Conservation (phyloP, 805 yeast species). For the Alloascoidea hylecoeti region DNA sequence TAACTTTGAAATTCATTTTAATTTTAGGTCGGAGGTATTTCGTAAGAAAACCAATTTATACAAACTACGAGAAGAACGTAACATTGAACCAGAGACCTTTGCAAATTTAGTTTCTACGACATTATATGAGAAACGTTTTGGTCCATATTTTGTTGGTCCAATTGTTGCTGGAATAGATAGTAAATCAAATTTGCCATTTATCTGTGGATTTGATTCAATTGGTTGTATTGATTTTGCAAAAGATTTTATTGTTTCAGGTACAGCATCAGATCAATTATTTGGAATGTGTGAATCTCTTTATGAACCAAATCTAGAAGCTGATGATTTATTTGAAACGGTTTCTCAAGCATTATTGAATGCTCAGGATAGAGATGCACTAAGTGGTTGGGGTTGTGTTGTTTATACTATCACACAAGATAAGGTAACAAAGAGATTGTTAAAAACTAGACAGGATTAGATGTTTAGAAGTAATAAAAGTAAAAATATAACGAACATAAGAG, state of each 20-base stretch:
- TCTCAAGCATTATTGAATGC: conserved; percentile 90
- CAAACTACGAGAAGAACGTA: conserved; percentile 81
- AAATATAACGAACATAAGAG: not conserved
- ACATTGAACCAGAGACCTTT: conserved; percentile 85
- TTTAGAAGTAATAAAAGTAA: too few species aligned
- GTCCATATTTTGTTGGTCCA: conserved; percentile 96
- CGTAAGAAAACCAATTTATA: conserved; percentile 78
- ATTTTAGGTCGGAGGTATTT: conserved; percentile 45
- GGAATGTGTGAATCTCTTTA: conserved; percentile 98
- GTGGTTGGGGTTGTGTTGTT: conserved; percentile 98
- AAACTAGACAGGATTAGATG: conserved; percentile 87
- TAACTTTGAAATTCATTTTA: not conserved
- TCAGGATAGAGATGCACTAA: conserved; percentile 91
- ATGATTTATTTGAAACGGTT: conserved; percentile 89
- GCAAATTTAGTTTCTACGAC: conserved; percentile 88
- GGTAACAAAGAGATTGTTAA: conserved; percentile 74
- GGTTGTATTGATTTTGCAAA: conserved; percentile 94
- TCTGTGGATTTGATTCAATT: conserved; percentile 91
- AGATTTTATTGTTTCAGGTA: conserved; percentile 92
- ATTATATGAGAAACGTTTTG: conserved; percentile 75
- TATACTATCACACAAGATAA: conserved; percentile 86
- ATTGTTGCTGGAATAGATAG: conserved; percentile 90
- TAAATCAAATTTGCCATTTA: conserved; percentile 70
- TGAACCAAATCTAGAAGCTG: conserved; percentile 89
- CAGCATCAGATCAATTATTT: conserved; percentile 90